phyloP scores from a whole-genome alignment of 2,329 filamentous ascomycete species.

The Aureobasidium sp. region DNA sequence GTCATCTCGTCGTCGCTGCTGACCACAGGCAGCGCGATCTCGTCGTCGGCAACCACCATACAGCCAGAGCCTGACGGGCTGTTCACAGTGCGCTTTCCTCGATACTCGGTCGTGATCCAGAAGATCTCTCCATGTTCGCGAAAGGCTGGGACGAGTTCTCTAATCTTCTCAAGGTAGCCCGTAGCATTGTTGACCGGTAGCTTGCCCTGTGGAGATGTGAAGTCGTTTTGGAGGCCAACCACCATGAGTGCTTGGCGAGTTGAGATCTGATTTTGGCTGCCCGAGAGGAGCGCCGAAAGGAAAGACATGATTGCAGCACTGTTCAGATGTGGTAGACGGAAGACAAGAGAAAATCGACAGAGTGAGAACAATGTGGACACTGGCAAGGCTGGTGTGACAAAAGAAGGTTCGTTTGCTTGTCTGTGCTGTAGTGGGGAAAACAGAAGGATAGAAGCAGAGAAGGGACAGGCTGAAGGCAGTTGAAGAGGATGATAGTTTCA shows the following conservation, averaged over 20 bases:
- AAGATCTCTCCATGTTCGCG: constrained; percentile 67
- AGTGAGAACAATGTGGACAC: background rate
- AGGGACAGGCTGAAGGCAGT: background rate
- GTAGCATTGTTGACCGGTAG: constrained; percentile 58
- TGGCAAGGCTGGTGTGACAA: background rate
- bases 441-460: constrained; percentile 1
- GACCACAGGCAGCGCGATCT: background rate
- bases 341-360: background rate
- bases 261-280: constrained; percentile 46
- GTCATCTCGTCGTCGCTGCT: constrained; percentile 7
- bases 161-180: constrained; percentile 61
- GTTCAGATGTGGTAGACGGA: background rate
- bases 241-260: constrained; percentile 67
- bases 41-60: constrained; percentile 11
- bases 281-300: constrained; percentile 38
- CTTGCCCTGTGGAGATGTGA: constrained; percentile 61
- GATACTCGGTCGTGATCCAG: constrained; percentile 76
- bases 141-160: constrained; percentile 63
- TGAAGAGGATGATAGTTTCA: background rate
- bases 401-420: constrained; percentile 15
- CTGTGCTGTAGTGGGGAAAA: constrained; percentile 11
- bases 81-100: constrained; percentile 13
- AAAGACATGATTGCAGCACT: constrained; percentile 30
- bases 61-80: constrained; percentile 11
- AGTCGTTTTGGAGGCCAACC: constrained; percentile 87